Base-by-base conservation (phyloP, 805 yeast genomes). In the Starmera dryadoides region DNA sequence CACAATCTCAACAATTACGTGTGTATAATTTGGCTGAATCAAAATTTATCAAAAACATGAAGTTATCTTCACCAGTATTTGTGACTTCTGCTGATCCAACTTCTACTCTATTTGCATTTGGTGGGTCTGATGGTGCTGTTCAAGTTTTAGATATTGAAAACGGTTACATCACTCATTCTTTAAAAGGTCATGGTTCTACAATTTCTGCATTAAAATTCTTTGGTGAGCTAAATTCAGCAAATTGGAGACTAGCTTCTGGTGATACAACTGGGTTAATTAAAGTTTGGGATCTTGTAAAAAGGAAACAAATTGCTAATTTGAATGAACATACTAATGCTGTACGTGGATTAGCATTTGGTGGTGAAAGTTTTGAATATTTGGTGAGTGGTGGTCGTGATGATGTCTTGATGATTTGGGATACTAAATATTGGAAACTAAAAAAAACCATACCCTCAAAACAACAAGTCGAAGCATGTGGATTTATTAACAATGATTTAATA, bases 161-260 rank as follows among this genome's bases (percentile, higher is more conserved):
- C 28, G 89, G 93, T 1, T 86, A 73, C 47, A 76, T 83, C 3
- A 93, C 98, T 0, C 98, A 93, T 60, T 79, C 86, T 12, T 71
- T 93, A 41, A 83, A 85, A 58, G 98, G 98, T 1, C 99, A 93
- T 58, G 95, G 96, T 17, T 81, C 93, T 11, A 83, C 95, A 2
- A 71, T 91, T 31, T 81, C 95, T 34, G 77, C 93, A 4, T 59
- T 91, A 40, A 63, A 65, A 35, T 87, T 93, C 58, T 72, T 73
- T 55, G 97, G 97, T 10, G 78, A 77, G 44, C 63, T 77, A 33
- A 82, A 85, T 47, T 68, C 80, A 3, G 68, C 71, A 34, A 65
- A 71, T 34, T 93, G 98, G 98, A 71, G 70, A 53, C 68, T 93
- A 42, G 84, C 88, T 14, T 76, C 87, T 49, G 78, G 95, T 66